Conservation (phyloP, 2,329 filamentous ascomycete species). For the Periconia sp. region DNA sequence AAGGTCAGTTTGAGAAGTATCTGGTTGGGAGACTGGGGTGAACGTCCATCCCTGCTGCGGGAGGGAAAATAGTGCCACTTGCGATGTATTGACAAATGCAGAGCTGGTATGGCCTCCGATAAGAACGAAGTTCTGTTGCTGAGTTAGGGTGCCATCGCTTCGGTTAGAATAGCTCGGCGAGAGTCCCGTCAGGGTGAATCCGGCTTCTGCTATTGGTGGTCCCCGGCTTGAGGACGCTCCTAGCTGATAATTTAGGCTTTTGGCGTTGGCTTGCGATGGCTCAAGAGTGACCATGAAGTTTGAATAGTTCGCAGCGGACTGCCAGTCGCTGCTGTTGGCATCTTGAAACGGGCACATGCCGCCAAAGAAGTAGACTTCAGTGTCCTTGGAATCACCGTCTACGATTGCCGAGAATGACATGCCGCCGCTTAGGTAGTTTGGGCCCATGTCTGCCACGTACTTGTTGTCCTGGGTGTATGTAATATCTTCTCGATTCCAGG, state of each 20-base stretch:
- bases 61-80: constrained; percentile 83
- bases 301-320: constrained; percentile 75
- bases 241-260: constrained; percentile 52
- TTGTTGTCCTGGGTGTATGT: constrained; percentile 41
- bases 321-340: constrained; percentile 60
- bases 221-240: constrained; percentile 61
- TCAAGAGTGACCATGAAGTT: constrained; percentile 76
- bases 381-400: constrained; percentile 59
- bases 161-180: constrained; percentile 72
- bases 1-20: constrained; percentile 61
- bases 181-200: constrained; percentile 81
- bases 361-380: constrained; percentile 77
- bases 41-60: constrained; percentile 90
- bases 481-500: constrained; percentile 59
- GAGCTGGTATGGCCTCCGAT: constrained; percentile 82
- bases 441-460: constrained; percentile 47
- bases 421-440: constrained; percentile 65
- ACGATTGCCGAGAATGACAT: constrained; percentile 72
- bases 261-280: constrained; percentile 49
- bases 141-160: constrained; percentile 66
- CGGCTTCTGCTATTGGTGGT: constrained; percentile 79
- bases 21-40: constrained; percentile 65
- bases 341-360: constrained; percentile 77
- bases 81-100: constrained; percentile 95
- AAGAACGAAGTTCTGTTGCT: constrained; percentile 79